Percentiles rank a stretch among this genome's conserved stretches.
These are phyloP conservation scores for Phytopythium chamaehyphon DNA, from an alignment of 352 stramenopile species.

Conservation along the genomic window DNA sequence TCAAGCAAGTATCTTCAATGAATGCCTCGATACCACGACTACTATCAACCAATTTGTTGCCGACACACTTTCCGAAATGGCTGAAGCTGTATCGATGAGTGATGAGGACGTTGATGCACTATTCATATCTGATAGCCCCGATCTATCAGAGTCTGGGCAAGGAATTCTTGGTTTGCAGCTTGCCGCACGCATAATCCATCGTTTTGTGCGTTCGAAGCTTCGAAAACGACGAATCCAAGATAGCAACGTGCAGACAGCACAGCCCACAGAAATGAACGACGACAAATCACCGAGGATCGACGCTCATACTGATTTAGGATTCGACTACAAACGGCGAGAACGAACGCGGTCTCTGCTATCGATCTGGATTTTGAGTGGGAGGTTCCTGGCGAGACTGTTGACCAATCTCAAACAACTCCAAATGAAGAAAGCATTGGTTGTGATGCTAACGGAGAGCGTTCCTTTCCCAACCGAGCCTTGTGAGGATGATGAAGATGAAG, in stretches of 20 bases:
- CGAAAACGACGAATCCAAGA: conserved; percentile 11
- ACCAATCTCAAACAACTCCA: conserved; percentile 22
- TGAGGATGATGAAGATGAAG: conserved; percentile 23
- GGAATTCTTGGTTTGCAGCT: conserved; percentile 17
- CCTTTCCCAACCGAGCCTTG: not conserved
- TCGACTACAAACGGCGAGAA: not conserved
- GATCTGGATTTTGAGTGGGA: conserved; percentile 20
- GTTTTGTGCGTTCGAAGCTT: conserved; percentile 4
- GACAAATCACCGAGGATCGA: not conserved
- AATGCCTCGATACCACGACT: not conserved
- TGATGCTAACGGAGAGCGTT: conserved; percentile 28
- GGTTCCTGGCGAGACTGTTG: conserved; percentile 34
- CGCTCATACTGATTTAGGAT: not conserved
- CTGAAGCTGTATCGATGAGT: not conserved
- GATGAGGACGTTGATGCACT: not conserved
- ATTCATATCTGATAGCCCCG: not conserved
- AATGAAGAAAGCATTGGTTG: conserved; percentile 34
- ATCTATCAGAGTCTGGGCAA: not conserved
- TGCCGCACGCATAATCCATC: conserved; percentile 37
- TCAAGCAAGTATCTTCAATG: not conserved
- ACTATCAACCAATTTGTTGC: not conserved
- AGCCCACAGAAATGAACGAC: too few relatives aligned
- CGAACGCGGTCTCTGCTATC: conserved; percentile 13
- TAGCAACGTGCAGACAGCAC: too few relatives aligned
- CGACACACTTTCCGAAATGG: not conserved